Evolutionary conservation across 1,139 yeast genomes (phyloP), one percentile per base, ranked within the genome.

Genomic region (Sugiyamaella novakii): DNA sequence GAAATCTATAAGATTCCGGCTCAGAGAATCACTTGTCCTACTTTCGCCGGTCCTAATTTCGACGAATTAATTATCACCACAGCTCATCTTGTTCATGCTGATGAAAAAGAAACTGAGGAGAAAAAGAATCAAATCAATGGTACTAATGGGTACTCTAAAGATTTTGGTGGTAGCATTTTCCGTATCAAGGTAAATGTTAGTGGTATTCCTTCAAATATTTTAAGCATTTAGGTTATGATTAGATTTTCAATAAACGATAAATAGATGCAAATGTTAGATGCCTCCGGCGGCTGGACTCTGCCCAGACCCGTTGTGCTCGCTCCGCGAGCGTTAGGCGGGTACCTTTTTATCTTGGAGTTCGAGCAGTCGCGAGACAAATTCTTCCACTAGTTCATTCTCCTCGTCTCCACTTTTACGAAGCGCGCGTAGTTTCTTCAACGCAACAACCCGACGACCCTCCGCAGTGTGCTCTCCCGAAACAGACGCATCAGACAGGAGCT

Each of bases 11-110:
- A 64, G 8, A 62, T 89, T 43, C 95, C 96, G 1, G 83, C 84
- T 0, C 61, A 75, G 46, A 72, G 83, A 56, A 67, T 82, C 38
- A 80, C 92, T 3, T 86, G 95, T 63, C 83, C 84, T 37, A 77
- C 84, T 0, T 74, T 86, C 56, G 95, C 89, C 5, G 95, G 95
- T 2, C 64, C 63, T 11, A 62, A 78, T 35, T 66, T 71, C 51
- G 78, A 81, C 59, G 84, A 81, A 49, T 59, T 89, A 51, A 83
- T 76, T 59, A 79, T 88, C 41, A 84, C 95, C 10, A 76, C 84
- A 18, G 95, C 85, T 1, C 79, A 79, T 56, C 61, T 71, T 53
- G 66, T 76, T 43, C 69, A 76, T 53, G 77, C 75, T 38, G 52
- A 45, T 35, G 54, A 19, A 43, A 41, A 15, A 1, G 41, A 31